Conservation (phyloP, 2,329 filamentous ascomycete genomes). For the Alternaria burnsii region DNA sequence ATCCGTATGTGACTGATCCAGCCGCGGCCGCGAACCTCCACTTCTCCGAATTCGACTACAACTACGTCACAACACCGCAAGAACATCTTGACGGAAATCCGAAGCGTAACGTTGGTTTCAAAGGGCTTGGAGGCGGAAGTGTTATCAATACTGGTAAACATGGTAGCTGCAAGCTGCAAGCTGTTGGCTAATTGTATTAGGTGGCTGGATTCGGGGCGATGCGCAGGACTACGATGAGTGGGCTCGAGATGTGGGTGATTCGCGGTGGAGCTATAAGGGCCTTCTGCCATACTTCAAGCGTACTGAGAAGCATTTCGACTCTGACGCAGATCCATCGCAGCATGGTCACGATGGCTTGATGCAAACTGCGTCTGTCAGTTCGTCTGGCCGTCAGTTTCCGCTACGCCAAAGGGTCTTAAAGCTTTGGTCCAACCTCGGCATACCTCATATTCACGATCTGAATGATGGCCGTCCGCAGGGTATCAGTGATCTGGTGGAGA, state of each 20-base stretch:
- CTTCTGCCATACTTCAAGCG: conserved; percentile 41
- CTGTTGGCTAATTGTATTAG: neutral
- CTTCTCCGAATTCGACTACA: conserved; percentile 43
- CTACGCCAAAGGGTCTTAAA: conserved; percentile 23
- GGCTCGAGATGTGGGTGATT: conserved; percentile 33
- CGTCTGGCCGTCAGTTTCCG: conserved; percentile 24
- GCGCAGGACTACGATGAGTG: conserved; percentile 39
- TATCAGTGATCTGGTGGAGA: conserved; percentile 34
- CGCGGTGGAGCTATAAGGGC: conserved; percentile 39
- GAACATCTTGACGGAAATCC: conserved; percentile 33
- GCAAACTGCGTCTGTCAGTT: conserved; percentile 23
- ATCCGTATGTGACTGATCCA: conserved; percentile 25
- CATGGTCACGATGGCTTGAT: conserved; percentile 41
- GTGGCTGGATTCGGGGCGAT: conserved; percentile 39
- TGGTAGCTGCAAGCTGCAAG: neutral
- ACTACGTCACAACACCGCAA: conserved; percentile 44
- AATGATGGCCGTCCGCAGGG: conserved; percentile 34
- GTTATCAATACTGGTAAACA: conserved; percentile 35
- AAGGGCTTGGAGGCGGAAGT: conserved; percentile 36
- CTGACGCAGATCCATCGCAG: conserved; percentile 23
- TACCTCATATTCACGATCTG: conserved; percentile 21
- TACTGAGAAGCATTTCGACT: conserved; percentile 34
- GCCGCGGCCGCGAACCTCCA: conserved; percentile 33
- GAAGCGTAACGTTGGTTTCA: conserved; percentile 41
- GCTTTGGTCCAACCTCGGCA: conserved; percentile 25